Evolutionary conservation across 192 early-diverging fungal species (phyloP), one percentile per base, ranked within the genome.

Genomic region (Geranomyces michiganensis): DNA sequence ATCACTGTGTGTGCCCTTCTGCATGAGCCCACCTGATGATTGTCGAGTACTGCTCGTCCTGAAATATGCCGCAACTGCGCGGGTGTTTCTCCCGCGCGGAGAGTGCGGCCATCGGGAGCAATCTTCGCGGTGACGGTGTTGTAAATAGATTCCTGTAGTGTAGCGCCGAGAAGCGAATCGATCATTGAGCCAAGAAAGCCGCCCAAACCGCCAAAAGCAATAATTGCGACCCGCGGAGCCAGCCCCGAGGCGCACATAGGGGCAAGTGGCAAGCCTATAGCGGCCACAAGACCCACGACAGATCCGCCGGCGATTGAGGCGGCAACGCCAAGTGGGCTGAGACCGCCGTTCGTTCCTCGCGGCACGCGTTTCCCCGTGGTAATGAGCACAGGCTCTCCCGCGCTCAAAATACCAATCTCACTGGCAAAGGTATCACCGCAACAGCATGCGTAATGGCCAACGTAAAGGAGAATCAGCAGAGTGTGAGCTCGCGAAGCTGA

Each of bases 341-440:
- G 77, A 1, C 77, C 95, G 13, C 95, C 95, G 78, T 97, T 97
- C 15, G 94, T 96, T 1, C 96, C 96, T 29, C 91, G 89, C 13
- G 96, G 96, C 8, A 96, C 96, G 32, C 80, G 69, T 47, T 84
- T 81, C 31, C 89, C 72, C 0, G 89, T 90, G 6, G 96, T 98
- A 47, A 98, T 94, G 13, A 98, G 80, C 24, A 83, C 74, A 14
- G 96, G 96, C 83, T 84, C 88, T 30, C 76, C 70, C 29, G 82
- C 82, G 73, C 86, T 90, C 22, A 98, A 77, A 15, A 94, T 85
- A 0, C 96, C 96, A 26, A 98, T 79, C 74, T 98, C 96, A 76
- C 89, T 91, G 32, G 94, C 91, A 92, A 91, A 96, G 17, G 90
- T 91, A 62, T 91, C 90, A 4, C 85, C 90, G 13, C 79, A 77